phyloP scores from a whole-genome alignment of 495 filamentous ascomycete genomes.

The Aspergillus saccharolyticus region DNA sequence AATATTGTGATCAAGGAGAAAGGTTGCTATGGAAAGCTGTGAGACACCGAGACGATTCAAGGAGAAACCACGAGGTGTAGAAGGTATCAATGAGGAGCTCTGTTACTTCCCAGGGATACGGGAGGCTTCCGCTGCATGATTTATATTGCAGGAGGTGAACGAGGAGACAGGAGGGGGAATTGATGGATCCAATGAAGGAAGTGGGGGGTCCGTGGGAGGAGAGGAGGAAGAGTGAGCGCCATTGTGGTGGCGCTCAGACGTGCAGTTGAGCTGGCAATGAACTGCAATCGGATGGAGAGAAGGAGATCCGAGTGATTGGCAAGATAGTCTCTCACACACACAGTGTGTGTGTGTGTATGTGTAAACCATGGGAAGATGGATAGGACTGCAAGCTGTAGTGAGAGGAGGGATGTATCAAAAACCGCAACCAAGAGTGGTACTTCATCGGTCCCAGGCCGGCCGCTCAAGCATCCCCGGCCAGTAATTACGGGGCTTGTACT shows the following conservation, averaged over 20 bases:
- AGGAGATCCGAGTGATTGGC: background rate
- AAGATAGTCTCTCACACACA: background rate
- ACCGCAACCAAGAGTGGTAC: background rate
- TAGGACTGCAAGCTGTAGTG: conserved; percentile 11
- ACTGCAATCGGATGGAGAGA: conserved; percentile 7
- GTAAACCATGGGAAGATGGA: background rate
- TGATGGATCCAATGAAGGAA: conserved; percentile 8
- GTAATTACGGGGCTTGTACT: background rate
- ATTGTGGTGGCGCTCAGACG: conserved; percentile 23
- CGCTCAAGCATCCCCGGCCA: background rate
- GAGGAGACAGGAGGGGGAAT: conserved; percentile 12
- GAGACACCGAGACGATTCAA: conserved; percentile 5
- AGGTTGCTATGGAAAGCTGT: conserved; percentile 8
- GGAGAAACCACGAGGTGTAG: conserved; percentile 17
- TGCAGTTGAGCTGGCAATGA: conserved; percentile 8
- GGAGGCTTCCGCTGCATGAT: conserved; percentile 24
- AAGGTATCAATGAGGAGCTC: conserved; percentile 9
- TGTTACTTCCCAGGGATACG: conserved; percentile 12
- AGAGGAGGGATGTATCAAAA: conserved; percentile 31
- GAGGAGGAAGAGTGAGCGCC: background rate
- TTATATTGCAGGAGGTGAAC: conserved; percentile 26
- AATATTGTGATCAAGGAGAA: conserved; percentile 16
- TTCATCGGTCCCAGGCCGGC: background rate
- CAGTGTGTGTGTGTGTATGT: background rate
- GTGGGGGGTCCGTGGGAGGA: background rate